phyloP scores from a whole-genome alignment of 345 rosid genomes.

The Gossypioides kirkii region DNA sequence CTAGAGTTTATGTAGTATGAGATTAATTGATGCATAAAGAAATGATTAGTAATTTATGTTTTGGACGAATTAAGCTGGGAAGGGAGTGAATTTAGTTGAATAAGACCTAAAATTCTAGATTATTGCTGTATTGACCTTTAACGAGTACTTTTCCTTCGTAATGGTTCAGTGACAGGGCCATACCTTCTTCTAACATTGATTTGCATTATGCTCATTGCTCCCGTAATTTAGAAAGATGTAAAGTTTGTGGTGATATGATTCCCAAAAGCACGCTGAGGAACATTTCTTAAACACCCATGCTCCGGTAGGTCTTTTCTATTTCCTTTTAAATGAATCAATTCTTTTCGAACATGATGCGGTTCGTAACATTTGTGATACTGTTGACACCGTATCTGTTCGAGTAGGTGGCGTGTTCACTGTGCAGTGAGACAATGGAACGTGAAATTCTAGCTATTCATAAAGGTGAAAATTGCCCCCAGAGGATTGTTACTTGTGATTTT shows the following conservation, averaged over 20 bases:
- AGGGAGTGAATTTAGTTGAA: not conserved
- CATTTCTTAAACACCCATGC: constrained; percentile 87
- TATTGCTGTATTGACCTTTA: not conserved
- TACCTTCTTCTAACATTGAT: constrained; percentile 77
- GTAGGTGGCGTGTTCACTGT: constrained; percentile 86
- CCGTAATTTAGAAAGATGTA: constrained; percentile 87
- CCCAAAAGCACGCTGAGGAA: constrained; percentile 85
- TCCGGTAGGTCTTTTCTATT: constrained; percentile 50
- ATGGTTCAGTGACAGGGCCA: constrained; percentile 68
- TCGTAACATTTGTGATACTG: not conserved
- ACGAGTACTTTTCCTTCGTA: constrained; percentile 8
- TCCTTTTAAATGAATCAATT: constrained; percentile 1
- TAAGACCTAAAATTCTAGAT: not conserved
- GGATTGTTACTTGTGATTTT: constrained; percentile 91
- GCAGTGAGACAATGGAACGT: constrained; percentile 89
- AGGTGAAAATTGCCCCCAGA: constrained; percentile 85
- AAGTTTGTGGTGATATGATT: constrained; percentile 90
- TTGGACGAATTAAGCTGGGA: not conserved
- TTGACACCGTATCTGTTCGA: constrained; percentile 20
- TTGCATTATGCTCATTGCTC: constrained; percentile 90
- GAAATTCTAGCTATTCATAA: constrained; percentile 66
- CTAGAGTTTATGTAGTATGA: not conserved
- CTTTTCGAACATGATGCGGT: not conserved
- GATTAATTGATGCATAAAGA: not conserved
- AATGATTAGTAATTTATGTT: not conserved